These are phyloP conservation scores for Acephala macrosclerotiorum DNA, from an alignment of 2,329 filamentous ascomycete species.

Conservation along the genomic window DNA sequence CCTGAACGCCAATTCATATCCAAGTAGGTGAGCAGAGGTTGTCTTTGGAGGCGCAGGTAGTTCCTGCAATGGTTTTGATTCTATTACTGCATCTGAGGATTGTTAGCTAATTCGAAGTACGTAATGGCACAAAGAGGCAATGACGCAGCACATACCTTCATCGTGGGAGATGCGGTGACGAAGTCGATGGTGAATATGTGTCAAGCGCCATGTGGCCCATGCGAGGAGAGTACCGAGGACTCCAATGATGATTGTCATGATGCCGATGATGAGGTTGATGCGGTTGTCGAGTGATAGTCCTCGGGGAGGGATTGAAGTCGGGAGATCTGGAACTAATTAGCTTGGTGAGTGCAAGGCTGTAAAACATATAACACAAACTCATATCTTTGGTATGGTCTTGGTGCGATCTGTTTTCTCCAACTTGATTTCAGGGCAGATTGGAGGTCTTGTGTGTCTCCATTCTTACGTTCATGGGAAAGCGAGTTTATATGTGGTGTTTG, in stretches of 20 bases:
- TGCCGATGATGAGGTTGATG: conserved; percentile 25
- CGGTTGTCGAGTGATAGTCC: conserved; percentile 19
- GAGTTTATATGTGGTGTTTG: not conserved
- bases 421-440: not conserved
- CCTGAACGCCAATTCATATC: not conserved
- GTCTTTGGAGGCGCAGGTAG: not conserved
- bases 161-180: not conserved
- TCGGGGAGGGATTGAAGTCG: conserved; percentile 3
- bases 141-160: not conserved
- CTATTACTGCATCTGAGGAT: not conserved
- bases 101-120: not conserved
- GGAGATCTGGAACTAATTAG: not conserved
- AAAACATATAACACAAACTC: not conserved
- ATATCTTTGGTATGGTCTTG: not conserved
- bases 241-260: conserved; percentile 20
- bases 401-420: not conserved
- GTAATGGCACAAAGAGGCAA: not conserved
- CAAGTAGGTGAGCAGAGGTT: not conserved
- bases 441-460: not conserved
- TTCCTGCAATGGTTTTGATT: not conserved
- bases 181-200: not conserved
- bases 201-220: conserved; percentile 22
- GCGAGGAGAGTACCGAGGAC: conserved; percentile 17
- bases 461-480: not conserved
- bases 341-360: not conserved